A percentile compares a stretch with the other conserved stretches of the same genome.
Evolutionary conservation across 768 basidiomycete species (phyloP).

Genomic region (Kwoniella europaea): DNA sequence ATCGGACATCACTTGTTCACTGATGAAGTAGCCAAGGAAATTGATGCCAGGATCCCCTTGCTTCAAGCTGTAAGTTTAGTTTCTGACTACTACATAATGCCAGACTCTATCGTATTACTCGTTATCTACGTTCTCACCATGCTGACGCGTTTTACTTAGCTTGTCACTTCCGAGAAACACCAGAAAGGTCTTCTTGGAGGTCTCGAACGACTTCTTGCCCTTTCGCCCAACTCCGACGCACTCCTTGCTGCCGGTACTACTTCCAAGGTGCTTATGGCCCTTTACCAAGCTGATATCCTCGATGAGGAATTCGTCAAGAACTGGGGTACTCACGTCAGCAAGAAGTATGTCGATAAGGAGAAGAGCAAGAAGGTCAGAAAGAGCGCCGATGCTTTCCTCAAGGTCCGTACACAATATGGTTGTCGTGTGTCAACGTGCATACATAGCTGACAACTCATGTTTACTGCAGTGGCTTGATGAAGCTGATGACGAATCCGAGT

Average conservation of each 20-base stretch:
- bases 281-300: constrained; percentile 89
- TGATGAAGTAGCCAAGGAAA: constrained; percentile 63
- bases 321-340: constrained; percentile 96
- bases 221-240: constrained; percentile 71
- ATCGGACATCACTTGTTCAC: constrained; percentile 85
- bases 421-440: too few relatives aligned
- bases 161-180: constrained; percentile 90
- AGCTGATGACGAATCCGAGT: constrained; percentile 36
- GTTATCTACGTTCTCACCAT: neutral
- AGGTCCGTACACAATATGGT: constrained; percentile 62
- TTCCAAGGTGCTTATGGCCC: constrained; percentile 89
- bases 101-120: neutral
- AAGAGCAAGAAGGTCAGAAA: constrained; percentile 94
- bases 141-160: constrained; percentile 60
- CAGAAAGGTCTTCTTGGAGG: constrained; percentile 94
- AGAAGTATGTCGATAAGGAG: constrained; percentile 95
- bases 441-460: neutral
- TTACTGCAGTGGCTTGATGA: constrained; percentile 28
- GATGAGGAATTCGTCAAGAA: constrained; percentile 88
- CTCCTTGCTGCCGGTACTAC: constrained; percentile 61
- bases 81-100: neutral
- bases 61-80: constrained; percentile 72
- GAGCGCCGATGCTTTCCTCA: constrained; percentile 87
- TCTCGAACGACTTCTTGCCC: constrained; percentile 80
- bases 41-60: constrained; percentile 67